Conservation (phyloP, 2,329 filamentous ascomycete genomes). For the Samsoniella hepiali region DNA sequence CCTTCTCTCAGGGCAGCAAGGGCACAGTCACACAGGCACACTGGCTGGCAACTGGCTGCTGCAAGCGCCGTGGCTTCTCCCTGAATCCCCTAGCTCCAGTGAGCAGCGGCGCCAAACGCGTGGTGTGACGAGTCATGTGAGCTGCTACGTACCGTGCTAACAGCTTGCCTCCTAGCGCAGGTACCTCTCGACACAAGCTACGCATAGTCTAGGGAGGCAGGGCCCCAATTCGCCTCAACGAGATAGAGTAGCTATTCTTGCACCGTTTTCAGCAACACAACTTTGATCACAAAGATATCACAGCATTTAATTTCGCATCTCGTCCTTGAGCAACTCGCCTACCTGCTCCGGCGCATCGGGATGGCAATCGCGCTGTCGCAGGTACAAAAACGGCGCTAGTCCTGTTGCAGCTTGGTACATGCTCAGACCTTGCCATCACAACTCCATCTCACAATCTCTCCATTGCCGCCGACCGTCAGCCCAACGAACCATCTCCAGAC, state of each 20-base stretch:
- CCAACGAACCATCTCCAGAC: slow-evolving; percentile 8
- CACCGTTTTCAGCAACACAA: background rate
- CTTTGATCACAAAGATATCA: too few relatives aligned
- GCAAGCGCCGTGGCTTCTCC: background rate
- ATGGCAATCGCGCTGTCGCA: background rate
- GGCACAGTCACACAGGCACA: background rate
- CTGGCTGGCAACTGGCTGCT: background rate
- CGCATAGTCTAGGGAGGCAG: background rate
- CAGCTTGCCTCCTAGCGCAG: background rate
- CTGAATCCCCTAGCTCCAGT: background rate
- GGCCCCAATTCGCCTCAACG: background rate
- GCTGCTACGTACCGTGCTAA: slow-evolving; percentile 4
- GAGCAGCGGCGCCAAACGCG: background rate
- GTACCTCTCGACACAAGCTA: background rate
- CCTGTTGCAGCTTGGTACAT: slow-evolving; percentile 13
- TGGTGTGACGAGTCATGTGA: slow-evolving; percentile 6
- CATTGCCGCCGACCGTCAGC: slow-evolving; percentile 3
- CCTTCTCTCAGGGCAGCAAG: background rate
- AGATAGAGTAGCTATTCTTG: background rate
- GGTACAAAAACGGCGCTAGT: slow-evolving; percentile 11
- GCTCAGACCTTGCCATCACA: slow-evolving; percentile 12
- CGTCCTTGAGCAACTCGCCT: background rate
- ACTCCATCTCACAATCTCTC: slow-evolving; percentile 13
- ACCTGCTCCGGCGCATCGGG: background rate
- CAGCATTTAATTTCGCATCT: background rate